Percentiles rank a stretch among this genome's conserved stretches.
These are phyloP conservation scores for Viola pubescens DNA, from an alignment of 441 rosid genomes.

Conservation along the genomic window DNA sequence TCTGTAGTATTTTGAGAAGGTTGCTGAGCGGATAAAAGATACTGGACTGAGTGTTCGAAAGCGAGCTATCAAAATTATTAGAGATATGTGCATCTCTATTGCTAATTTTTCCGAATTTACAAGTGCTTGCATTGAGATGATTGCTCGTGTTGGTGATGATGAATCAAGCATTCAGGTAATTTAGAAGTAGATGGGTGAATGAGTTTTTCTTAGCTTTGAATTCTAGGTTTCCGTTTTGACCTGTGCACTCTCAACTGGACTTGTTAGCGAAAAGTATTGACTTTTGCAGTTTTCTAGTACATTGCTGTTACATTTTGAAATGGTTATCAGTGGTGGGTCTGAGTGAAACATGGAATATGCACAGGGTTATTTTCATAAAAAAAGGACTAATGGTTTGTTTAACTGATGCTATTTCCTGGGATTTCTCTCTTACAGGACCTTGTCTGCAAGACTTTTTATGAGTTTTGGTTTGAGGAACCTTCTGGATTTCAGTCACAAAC, in stretches of 20 bases:
- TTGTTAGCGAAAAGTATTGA: no score
- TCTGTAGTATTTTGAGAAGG: constrained; percentile 91
- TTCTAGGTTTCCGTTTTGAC: no score
- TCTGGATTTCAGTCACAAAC: constrained; percentile 58
- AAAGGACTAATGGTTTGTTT: no score
- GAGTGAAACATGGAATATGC: no score
- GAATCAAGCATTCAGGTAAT: constrained; percentile 96
- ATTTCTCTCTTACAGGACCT: constrained; percentile 54
- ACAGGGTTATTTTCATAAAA: no score
- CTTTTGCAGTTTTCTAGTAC: no score
- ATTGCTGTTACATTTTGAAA: no score
- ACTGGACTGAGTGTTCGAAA: constrained; percentile 98
- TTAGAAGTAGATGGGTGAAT: constrained; percentile 6
- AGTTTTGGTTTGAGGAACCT: constrained; percentile 98
- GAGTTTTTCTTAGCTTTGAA: background rate
- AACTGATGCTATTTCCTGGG: constrained; percentile 7
- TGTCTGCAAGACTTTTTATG: constrained; percentile 97
- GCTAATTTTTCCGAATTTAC: constrained; percentile 82
- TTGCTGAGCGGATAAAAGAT: constrained; percentile 98
- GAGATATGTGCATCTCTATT: constrained; percentile 94
- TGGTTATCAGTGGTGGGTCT: no score
- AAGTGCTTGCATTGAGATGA: constrained; percentile 86
- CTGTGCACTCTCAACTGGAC: no score
- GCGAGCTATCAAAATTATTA: constrained; percentile 89
- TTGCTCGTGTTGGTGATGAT: constrained; percentile 92